Base-by-base conservation (phyloP, 2,329 filamentous ascomycete genomes). In the Talaromyces rugulosus region DNA sequence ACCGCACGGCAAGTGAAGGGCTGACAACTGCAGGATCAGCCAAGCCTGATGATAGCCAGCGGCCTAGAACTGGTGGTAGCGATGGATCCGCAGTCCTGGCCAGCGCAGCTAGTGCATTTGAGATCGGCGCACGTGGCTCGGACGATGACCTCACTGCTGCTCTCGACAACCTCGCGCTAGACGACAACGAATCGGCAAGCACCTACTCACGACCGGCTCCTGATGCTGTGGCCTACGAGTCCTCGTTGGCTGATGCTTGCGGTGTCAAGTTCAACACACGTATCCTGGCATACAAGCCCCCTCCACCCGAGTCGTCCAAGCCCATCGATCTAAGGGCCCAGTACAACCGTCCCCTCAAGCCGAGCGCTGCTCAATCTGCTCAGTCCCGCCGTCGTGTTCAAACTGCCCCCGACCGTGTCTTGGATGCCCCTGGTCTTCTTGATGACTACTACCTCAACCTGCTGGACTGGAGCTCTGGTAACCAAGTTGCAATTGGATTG, bases 391-490 rank as follows among this genome's bases (percentile, higher is more conserved):
- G 95, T 66, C 91, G 94, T 70, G 92, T 99, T 63, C 90, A 95
- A 59, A 97, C 95, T 7, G 92, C 94, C 12, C 95, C 95, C 11
- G 95, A 99, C 79, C 91, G 95, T 66, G 95, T 99, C 14, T 86
- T 99, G 30, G 95, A 99, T 78, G 95, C 95, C 4, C 95, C 95
- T 5, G 95, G 94, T 61, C 87, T 99, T 59, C 90, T 98, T 64
- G 95, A 99, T 72, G 95, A 99, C 81, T 99, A 98, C 85, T 99
- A 99, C 77, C 89, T 99, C 70, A 99, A 99, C 82, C 85, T 99
- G 44, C 87, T 99, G 30, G 95, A 99, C 81, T 99, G 95, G 95
- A 96, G 93, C 74, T 95, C 92, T 6, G 89, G 90, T 64, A 99
- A 99, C 82, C 95, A 99, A 78, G 94, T 99, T 60, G 95, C 95